Evolutionary conservation across 2,329 filamentous ascomycete species (phyloP).

Genomic region (Clonostachys byssicola): DNA sequence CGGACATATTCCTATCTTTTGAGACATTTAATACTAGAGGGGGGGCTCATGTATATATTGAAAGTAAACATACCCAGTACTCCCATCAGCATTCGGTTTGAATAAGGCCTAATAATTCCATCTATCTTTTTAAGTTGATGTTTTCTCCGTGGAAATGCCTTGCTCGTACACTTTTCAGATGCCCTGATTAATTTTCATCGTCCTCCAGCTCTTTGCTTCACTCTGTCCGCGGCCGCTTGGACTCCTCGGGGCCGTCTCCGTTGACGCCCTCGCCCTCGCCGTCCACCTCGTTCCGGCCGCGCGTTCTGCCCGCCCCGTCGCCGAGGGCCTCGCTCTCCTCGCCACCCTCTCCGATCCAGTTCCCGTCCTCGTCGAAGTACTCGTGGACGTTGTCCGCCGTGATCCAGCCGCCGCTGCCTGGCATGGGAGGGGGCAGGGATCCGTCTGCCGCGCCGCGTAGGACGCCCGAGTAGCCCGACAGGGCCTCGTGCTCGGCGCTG

Average conservation of each 20-base stretch:
- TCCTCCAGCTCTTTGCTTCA: conserved; percentile 8
- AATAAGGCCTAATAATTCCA: neutral
- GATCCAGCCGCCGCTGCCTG: conserved; percentile 78
- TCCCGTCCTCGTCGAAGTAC: conserved; percentile 77
- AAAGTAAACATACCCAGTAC: neutral
- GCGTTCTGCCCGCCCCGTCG: conserved; percentile 58
- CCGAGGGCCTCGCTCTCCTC: conserved; percentile 43
- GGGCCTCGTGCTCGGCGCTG: conserved; percentile 38
- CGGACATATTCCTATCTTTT: neutral
- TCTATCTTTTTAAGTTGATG: conserved; percentile 1
- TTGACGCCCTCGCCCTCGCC: conserved; percentile 30
- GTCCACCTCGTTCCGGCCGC: conserved; percentile 48
- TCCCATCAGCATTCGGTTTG: neutral
- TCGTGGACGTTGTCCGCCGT: conserved; percentile 87
- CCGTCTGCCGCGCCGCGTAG: conserved; percentile 41
- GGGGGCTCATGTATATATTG: neutral
- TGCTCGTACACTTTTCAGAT: neutral
- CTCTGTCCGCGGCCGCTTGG: conserved; percentile 43
- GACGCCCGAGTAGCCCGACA: conserved; percentile 55
- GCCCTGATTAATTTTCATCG: neutral
- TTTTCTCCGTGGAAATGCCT: neutral
- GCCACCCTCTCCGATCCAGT: conserved; percentile 57
- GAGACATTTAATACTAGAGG: neutral
- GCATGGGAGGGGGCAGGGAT: conserved; percentile 61
- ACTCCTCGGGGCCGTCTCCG: conserved; percentile 29